Percentiles rank a stretch among this genome's conserved stretches.
phyloP scores from a whole-genome alignment of 2,329 filamentous ascomycete species.

The Xylariaceae sp. region DNA sequence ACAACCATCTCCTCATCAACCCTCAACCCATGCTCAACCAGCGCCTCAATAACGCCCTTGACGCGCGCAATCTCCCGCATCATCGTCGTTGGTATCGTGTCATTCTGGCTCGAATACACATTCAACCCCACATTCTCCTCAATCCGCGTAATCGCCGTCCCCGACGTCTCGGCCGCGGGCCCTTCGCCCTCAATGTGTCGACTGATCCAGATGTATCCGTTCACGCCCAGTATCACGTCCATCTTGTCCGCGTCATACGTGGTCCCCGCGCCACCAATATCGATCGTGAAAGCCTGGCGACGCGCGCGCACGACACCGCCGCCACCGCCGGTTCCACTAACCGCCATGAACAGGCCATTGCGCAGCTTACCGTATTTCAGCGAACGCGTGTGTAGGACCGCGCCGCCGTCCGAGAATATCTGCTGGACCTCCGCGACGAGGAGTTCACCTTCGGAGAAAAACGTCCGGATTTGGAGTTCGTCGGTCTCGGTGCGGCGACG shows the following conservation, averaged over 20 bases:
- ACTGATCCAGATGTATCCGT: constrained; percentile 94
- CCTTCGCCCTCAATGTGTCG: constrained; percentile 67
- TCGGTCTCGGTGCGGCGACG: constrained; percentile 90
- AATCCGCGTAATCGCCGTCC: constrained; percentile 66
- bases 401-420: constrained; percentile 78
- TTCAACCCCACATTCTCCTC: constrained; percentile 81
- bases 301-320: constrained; percentile 78
- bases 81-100: constrained; percentile 69
- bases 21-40: constrained; percentile 75
- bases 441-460: constrained; percentile 92
- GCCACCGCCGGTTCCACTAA: constrained; percentile 77
- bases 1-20: constrained; percentile 90
- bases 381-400: constrained; percentile 81
- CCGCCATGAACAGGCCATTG: constrained; percentile 83
- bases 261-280: constrained; percentile 34
- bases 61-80: constrained; percentile 85
- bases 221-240: constrained; percentile 86
- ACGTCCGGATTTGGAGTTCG: constrained; percentile 94
- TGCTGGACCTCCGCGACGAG: constrained; percentile 92
- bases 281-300: constrained; percentile 82
- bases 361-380: constrained; percentile 92
- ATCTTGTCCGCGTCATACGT: constrained; percentile 56
- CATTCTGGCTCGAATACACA: constrained; percentile 94
- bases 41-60: constrained; percentile 70
- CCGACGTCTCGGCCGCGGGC: constrained; percentile 40